These are phyloP conservation scores for Ricinus communis DNA, from an alignment of 345 rosid species.

Conservation along the genomic window DNA sequence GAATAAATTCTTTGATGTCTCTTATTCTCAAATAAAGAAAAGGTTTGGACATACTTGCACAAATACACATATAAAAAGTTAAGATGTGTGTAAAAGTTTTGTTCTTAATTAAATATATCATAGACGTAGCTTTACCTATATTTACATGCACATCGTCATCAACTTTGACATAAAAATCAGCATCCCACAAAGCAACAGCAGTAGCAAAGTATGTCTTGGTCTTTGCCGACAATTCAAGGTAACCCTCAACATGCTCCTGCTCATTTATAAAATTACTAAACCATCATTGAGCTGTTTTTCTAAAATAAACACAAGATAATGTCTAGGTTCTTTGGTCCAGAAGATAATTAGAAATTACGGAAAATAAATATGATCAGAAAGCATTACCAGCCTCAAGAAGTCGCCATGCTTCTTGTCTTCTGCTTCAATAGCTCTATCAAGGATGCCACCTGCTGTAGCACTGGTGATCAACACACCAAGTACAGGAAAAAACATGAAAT, in stretches of 20 bases:
- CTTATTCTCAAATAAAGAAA: constrained; percentile 3
- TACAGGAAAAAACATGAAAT: constrained; percentile 7
- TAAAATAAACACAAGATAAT: neutral
- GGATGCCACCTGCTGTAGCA: constrained; percentile 92
- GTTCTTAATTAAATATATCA: neutral
- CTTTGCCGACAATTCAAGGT: constrained; percentile 94
- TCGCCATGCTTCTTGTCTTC: constrained; percentile 94
- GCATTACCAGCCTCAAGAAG: constrained; percentile 83
- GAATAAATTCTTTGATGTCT: neutral
- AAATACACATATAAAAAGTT: neutral
- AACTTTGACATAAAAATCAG: constrained; percentile 94
- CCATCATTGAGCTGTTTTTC: neutral
- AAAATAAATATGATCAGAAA: constrained; percentile 8
- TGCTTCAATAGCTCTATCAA: constrained; percentile 94
- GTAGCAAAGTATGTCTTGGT: constrained; percentile 84
- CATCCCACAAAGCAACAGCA: constrained; percentile 91
- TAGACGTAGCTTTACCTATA: constrained; percentile 55
- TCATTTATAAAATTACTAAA: constrained; percentile 10
- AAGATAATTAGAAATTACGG: constrained; percentile 7
- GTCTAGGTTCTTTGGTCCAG: neutral
- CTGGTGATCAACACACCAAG: constrained; percentile 35
- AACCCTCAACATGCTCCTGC: constrained; percentile 97
- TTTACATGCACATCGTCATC: constrained; percentile 98
- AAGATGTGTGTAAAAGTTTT: neutral
- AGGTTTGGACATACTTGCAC: neutral